Evolutionary conservation across 768 basidiomycete species (phyloP).

Genomic region (Lepiota brunneoincarnata): DNA sequence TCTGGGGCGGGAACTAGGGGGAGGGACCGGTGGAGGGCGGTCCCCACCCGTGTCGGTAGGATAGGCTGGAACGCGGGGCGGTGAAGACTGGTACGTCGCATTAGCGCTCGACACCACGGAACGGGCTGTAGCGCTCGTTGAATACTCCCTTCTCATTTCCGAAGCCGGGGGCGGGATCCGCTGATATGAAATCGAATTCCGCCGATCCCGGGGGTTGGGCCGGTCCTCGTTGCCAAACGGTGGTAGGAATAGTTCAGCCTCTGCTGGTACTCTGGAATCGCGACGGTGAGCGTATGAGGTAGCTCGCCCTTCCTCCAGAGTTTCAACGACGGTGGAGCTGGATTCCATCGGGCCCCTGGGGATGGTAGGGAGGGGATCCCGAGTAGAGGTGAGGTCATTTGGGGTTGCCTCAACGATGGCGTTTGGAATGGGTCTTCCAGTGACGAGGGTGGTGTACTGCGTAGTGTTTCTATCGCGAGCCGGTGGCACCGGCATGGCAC

Average conservation of each 20-base stretch:
- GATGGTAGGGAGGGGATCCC: not conserved
- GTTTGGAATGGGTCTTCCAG: not conserved
- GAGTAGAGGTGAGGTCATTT: not conserved
- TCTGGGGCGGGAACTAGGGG: slow-evolving; percentile 1
- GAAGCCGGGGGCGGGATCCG: slow-evolving; percentile 5
- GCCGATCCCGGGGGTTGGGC: slow-evolving; percentile 1
- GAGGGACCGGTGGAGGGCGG: not conserved
- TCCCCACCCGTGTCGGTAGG: not conserved
- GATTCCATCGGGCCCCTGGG: not conserved
- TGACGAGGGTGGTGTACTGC: not conserved
- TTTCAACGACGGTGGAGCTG: slow-evolving; percentile 7
- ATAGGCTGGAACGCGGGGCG: not conserved
- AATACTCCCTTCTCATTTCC: slow-evolving; percentile 10
- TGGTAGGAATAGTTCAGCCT: not conserved
- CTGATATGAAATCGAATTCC: not conserved
- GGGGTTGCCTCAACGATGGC: not conserved
- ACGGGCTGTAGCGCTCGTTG: not conserved
- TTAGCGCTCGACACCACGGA: slow-evolving; percentile 1
- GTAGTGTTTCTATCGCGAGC: slow-evolving; percentile 3
- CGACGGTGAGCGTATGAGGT: not conserved
- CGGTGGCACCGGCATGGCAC: not conserved
- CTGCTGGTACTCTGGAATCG: slow-evolving; percentile 4
- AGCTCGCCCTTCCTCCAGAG: slow-evolving; percentile 8
- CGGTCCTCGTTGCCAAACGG: slow-evolving; percentile 3
- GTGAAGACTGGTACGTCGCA: slow-evolving; percentile 7